Conservation (phyloP, 2,329 filamentous ascomycete genomes). For the Fonsecaea multimorphosa region DNA sequence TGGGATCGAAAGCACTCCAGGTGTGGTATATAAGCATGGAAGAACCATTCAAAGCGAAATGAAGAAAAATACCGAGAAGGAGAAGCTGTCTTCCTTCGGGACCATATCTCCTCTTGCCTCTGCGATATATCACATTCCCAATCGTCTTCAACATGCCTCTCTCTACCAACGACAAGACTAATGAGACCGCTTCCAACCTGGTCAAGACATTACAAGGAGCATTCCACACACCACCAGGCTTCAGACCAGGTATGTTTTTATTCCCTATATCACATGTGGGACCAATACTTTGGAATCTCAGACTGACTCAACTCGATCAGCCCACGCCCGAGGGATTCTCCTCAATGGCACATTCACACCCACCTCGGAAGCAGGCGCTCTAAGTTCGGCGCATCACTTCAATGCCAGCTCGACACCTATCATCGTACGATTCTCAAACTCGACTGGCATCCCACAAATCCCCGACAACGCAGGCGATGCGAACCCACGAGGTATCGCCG, state of each 20-base stretch:
- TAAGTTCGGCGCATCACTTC: constrained; percentile 59
- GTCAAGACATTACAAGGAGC: constrained; percentile 48
- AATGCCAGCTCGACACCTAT: constrained; percentile 53
- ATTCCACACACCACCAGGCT: constrained; percentile 51
- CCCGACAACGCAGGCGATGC: constrained; percentile 57
- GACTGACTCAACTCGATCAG: constrained; percentile 52
- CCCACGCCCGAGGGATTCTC: constrained; percentile 62
- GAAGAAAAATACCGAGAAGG: neutral
- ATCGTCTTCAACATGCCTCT: constrained; percentile 50
- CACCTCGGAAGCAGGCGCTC: constrained; percentile 49
- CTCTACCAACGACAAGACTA: constrained; percentile 49
- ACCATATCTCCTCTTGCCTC: too few relatives aligned
- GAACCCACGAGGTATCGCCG: constrained; percentile 57
- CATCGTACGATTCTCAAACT: constrained; percentile 59
- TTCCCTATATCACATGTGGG: constrained; percentile 31
- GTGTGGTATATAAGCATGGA: constrained; percentile 5
- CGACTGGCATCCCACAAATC: constrained; percentile 58
- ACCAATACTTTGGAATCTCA: too few relatives aligned
- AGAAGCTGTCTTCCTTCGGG: neutral
- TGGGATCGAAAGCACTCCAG: neutral
- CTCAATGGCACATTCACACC: constrained; percentile 61
- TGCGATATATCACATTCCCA: neutral
- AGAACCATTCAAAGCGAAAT: neutral
- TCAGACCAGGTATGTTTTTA: constrained; percentile 46
- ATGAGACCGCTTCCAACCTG: constrained; percentile 48